A percentile compares a stretch with the other conserved stretches of the same genome.
Evolutionary conservation across 768 basidiomycete genomes (phyloP).

Genomic region (Russula emetica): DNA sequence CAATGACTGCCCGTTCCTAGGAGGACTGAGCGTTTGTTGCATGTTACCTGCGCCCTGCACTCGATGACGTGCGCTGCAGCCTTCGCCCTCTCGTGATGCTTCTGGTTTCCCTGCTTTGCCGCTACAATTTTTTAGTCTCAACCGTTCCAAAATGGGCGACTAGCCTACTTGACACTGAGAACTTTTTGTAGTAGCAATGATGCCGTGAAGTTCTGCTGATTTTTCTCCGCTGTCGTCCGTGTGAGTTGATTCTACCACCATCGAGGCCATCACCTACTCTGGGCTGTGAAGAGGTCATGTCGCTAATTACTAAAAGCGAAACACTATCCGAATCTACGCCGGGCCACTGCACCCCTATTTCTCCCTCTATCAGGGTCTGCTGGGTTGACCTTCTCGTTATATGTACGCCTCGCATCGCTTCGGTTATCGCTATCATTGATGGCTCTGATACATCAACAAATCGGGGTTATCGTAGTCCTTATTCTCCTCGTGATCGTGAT

Average conservation of each 20-base stretch:
- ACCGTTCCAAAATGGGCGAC: slow-evolving; percentile 6
- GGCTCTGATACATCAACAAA: slow-evolving; percentile 2
- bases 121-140: background rate
- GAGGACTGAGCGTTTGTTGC: background rate
- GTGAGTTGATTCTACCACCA: background rate
- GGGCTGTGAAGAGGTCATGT: background rate
- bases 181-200: background rate
- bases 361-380: slow-evolving; percentile 19
- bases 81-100: background rate
- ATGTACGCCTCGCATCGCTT: slow-evolving; percentile 20
- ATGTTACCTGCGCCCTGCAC: background rate
- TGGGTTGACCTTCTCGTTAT: slow-evolving; percentile 28
- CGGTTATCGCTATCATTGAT: slow-evolving; percentile 1
- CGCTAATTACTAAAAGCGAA: slow-evolving; percentile 9
- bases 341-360: slow-evolving; percentile 15
- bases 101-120: background rate
- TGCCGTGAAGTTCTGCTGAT: background rate
- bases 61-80: background rate
- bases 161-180: background rate
- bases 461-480: slow-evolving; percentile 19
- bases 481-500: slow-evolving; percentile 28
- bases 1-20: too few relatives aligned
- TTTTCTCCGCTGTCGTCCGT: background rate
- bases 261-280: background rate
- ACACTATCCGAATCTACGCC: background rate